A percentile compares a stretch with the other conserved stretches of the same genome.
Conservation (phyloP, 2,329 filamentous ascomycete species). For the Elsinoe batatas region DNA sequence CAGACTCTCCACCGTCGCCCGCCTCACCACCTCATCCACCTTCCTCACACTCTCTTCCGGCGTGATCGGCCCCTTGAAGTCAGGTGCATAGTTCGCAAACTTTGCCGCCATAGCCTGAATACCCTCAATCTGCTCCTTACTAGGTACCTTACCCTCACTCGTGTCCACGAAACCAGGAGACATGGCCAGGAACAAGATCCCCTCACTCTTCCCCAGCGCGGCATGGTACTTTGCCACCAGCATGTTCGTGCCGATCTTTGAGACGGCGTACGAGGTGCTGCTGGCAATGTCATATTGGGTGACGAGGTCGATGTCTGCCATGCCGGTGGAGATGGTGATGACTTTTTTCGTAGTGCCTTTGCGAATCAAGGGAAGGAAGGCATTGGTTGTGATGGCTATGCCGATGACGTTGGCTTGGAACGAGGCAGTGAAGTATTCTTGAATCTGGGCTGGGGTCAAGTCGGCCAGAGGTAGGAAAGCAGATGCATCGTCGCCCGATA, state of each 20-base stretch:
- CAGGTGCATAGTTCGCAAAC: constrained; percentile 26
- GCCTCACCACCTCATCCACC: constrained; percentile 22
- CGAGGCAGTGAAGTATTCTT: constrained; percentile 16
- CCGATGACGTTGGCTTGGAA: constrained; percentile 23
- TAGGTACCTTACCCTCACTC: constrained; percentile 17
- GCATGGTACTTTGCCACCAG: constrained; percentile 23
- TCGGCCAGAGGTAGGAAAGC: constrained; percentile 19
- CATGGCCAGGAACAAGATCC: constrained; percentile 22
- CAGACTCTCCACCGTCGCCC: constrained; percentile 35
- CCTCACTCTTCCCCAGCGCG: constrained; percentile 19
- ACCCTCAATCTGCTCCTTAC: constrained; percentile 20
- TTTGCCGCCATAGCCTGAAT: constrained; percentile 25
- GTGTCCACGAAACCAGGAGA: constrained; percentile 24
- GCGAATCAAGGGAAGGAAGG: constrained; percentile 24
- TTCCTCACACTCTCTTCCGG: constrained; percentile 23
- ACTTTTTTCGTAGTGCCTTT: constrained; percentile 22
- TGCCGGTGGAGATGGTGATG: constrained; percentile 21
- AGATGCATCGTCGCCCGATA: constrained; percentile 13
- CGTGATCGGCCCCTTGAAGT: constrained; percentile 23
- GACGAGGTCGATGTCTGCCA: constrained; percentile 22
- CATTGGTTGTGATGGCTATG: constrained; percentile 19
- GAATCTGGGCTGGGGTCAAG: constrained; percentile 16
- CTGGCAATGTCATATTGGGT: constrained; percentile 17
- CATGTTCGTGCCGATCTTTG: constrained; percentile 23
- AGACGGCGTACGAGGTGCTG: constrained; percentile 20